These are phyloP conservation scores for Ophiostoma himal-ulmi DNA, from an alignment of 2,329 filamentous ascomycete species.

Conservation along the genomic window DNA sequence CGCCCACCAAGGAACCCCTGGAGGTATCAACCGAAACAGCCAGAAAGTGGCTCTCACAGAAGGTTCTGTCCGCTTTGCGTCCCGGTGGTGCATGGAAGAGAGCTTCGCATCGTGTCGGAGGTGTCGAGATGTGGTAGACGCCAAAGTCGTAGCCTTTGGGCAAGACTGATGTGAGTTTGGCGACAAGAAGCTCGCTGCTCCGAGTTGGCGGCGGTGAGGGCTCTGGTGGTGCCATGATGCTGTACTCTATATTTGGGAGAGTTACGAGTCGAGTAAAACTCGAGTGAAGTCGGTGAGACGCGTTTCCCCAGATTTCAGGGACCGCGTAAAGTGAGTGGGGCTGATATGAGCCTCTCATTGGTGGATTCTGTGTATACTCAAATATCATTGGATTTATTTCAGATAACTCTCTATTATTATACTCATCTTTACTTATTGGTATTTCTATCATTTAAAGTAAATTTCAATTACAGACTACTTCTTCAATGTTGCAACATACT, in stretches of 20 bases:
- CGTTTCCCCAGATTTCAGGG: background rate
- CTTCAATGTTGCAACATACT: constrained; percentile 45
- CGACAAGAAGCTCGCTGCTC: constrained; percentile 29
- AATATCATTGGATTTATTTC: background rate
- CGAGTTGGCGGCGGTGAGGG: background rate
- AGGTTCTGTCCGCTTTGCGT: constrained; percentile 67
- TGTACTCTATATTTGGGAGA: background rate
- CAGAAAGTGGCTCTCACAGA: constrained; percentile 76
- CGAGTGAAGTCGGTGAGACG: constrained; percentile 1
- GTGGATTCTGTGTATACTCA: background rate
- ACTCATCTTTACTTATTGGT: no score
- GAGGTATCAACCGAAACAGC: constrained; percentile 43
- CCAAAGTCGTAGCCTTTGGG: constrained; percentile 55
- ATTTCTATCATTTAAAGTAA: background rate
- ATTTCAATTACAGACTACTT: background rate
- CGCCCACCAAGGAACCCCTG: constrained; percentile 15
- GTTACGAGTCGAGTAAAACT: background rate
- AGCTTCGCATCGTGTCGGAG: constrained; percentile 65
- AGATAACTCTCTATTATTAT: background rate
- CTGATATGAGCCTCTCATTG: background rate
- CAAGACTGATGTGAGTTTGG: constrained; percentile 45
- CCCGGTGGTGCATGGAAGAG: constrained; percentile 75
- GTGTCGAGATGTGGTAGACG: constrained; percentile 82
- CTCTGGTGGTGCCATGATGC: background rate
- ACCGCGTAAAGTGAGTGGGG: constrained; percentile 8